Conservation (phyloP, 1,139 yeast species). For the Diutina sp. region DNA sequence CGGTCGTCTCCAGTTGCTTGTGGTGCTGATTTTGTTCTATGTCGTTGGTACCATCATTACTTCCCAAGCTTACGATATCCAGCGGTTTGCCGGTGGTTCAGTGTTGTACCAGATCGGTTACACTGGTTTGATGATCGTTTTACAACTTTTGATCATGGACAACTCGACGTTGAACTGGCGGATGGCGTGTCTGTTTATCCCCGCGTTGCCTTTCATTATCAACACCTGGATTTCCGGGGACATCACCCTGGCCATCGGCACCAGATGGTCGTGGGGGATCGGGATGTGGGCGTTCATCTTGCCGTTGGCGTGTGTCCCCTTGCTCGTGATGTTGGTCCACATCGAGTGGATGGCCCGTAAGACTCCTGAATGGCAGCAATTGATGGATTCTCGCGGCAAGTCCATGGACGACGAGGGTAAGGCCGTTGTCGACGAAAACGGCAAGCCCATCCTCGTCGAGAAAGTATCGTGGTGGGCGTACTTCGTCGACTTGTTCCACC, state of each 20-base stretch:
- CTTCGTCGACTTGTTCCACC: background rate
- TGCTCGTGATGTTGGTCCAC: conserved; percentile 38
- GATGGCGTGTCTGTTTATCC: conserved; percentile 6
- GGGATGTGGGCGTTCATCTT: conserved; percentile 75
- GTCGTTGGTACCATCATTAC: conserved; percentile 1
- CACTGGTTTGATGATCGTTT: background rate
- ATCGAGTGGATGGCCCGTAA: conserved; percentile 43
- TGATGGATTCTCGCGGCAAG: conserved; percentile 4
- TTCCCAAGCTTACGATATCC: background rate
- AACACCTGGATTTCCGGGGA: conserved; percentile 1
- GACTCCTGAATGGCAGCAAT: conserved; percentile 28
- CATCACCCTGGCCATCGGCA: background rate
- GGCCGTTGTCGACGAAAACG: conserved; percentile 9
- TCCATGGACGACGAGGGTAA: background rate
- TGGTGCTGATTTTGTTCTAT: background rate
- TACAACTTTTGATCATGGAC: background rate
- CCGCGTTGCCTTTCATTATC: background rate
- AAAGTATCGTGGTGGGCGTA: background rate
- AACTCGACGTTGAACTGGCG: conserved; percentile 5
- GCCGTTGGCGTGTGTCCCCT: conserved; percentile 52
- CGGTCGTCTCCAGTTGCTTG: background rate
- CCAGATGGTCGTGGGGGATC: conserved; percentile 14
- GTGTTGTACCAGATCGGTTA: background rate
- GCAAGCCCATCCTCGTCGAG: background rate
- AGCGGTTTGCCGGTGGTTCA: conserved; percentile 1